Conservation (phyloP, 2,329 filamentous ascomycete species). For the Ceratocystis cubensis region DNA sequence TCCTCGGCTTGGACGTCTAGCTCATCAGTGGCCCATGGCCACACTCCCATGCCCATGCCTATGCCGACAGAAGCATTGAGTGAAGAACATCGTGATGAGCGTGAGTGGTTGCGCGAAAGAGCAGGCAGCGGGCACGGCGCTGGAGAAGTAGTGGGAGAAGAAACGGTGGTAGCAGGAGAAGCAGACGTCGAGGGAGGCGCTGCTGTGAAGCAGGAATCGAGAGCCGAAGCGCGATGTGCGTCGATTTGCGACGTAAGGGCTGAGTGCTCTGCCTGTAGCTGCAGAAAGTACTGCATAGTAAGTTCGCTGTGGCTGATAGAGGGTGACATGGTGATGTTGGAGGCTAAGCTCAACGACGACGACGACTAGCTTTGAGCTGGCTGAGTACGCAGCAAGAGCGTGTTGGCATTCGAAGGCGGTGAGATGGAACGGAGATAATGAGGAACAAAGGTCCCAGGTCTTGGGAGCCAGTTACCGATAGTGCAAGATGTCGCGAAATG, state of each 20-base stretch:
- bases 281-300: slow-evolving; percentile 42
- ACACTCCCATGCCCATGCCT: neutral
- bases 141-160: slow-evolving; percentile 42
- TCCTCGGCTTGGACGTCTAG: slow-evolving; percentile 33
- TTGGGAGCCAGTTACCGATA: neutral
- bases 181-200: neutral
- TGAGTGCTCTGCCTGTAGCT: slow-evolving; percentile 43
- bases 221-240: slow-evolving; percentile 25
- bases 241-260: slow-evolving; percentile 40
- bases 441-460: neutral
- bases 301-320: slow-evolving; percentile 31
- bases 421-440: neutral
- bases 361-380: neutral
- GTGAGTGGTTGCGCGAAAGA: neutral
- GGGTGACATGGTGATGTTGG: slow-evolving; percentile 11
- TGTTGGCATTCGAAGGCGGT: neutral
- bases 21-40: slow-evolving; percentile 27
- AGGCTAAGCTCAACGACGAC: neutral
- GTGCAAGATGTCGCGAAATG: neutral
- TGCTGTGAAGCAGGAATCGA: neutral
- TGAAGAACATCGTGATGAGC: neutral
- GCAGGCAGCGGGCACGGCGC: slow-evolving; percentile 37
- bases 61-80: slow-evolving; percentile 13
- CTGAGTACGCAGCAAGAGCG: neutral
- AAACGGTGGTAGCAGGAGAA: neutral